Conservation (phyloP, 176 grass and related monocot species). For the Secale cereale region DNA sequence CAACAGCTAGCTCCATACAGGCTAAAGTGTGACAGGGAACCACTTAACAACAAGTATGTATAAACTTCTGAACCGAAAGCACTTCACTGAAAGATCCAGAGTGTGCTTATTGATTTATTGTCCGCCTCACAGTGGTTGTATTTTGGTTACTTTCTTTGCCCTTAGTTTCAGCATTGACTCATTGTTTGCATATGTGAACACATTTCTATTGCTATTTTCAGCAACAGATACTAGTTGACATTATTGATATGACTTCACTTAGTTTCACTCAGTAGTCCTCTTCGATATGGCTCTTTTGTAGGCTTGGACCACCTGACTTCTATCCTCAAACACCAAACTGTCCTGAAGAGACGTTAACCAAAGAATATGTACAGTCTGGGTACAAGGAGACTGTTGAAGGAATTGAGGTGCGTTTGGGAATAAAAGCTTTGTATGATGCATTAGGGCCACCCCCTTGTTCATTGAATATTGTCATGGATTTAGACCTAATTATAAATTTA, state of each 20-base stretch:
- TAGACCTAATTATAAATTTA: not conserved
- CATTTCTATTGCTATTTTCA: not conserved
- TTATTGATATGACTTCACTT: conserved; percentile 17
- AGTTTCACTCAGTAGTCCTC: not conserved
- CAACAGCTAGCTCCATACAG: conserved; percentile 81
- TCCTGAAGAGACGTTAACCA: conserved; percentile 98
- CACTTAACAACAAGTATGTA: conserved; percentile 79
- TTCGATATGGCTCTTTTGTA: conserved; percentile 35
- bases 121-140: not conserved
- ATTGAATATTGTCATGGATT: not conserved
- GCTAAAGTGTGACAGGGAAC: conserved; percentile 90
- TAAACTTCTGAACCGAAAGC: conserved; percentile 23
- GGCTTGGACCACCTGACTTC: conserved; percentile 96
- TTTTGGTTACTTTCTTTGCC: not conserved
- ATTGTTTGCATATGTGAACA: not conserved
- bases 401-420: conserved; percentile 77
- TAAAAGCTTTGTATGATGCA: not conserved
- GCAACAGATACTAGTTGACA: not conserved
- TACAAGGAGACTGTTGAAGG: conserved; percentile 99
- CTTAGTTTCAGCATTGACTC: not conserved
- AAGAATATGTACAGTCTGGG: conserved; percentile 87
- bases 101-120: not conserved
- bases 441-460: not conserved
- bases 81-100: not conserved
- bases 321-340: conserved; percentile 89